Base-by-base conservation (phyloP, 164 flowering plant genomes). In the Chimonanthus salicifolius region DNA sequence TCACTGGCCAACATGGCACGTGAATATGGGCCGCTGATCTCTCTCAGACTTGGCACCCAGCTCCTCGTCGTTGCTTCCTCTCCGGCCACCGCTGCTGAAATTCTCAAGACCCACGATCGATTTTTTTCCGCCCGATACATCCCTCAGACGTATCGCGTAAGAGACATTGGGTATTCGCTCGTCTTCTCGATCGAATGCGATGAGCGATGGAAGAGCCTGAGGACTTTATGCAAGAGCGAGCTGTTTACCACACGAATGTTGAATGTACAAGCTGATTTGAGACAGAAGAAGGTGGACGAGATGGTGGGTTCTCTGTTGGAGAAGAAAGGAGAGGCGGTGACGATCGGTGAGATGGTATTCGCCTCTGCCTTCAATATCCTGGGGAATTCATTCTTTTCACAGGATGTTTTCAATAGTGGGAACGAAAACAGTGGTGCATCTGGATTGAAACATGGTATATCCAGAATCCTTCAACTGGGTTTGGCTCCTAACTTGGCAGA, bases 51-150 rank as follows among this genome's bases (percentile, higher is more conserved):
- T 4, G 84, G 84, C 5, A 21, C 77, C 6, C 72, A 78, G 51
- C 71, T 80, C 63, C 43, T 82, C 11, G 82, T 82, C 2, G 78
- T 82, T 0, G 84, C 75, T 2, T 82, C 82, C 9, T 78, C 84
- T 0, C 81, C 87, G 2, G 58, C 73, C 9, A 75, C 80, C 2
- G 84, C 87, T 2, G 46, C 76, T 3, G 78, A 80, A 21, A 68
- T 84, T 62, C 83, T 84, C 62, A 84, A 82, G 68, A 80, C 80
- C 70, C 83, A 82, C 33, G 84, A 84, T 43, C 72, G 73, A 0
- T 2, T 77, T 8, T 80, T 82, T 48, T 84, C 80, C 2, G 81
- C 69, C 13, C 73, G 84, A 1, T 64, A 64, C 20, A 73, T 77
- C 6, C 80, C 78, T 4, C 72, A 69, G 6, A 71, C 51, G 33